A percentile compares a stretch with the other conserved stretches of the same genome.
Evolutionary conservation across 2,329 filamentous ascomycete species (phyloP).

Genomic region (Truncatella angustata): DNA sequence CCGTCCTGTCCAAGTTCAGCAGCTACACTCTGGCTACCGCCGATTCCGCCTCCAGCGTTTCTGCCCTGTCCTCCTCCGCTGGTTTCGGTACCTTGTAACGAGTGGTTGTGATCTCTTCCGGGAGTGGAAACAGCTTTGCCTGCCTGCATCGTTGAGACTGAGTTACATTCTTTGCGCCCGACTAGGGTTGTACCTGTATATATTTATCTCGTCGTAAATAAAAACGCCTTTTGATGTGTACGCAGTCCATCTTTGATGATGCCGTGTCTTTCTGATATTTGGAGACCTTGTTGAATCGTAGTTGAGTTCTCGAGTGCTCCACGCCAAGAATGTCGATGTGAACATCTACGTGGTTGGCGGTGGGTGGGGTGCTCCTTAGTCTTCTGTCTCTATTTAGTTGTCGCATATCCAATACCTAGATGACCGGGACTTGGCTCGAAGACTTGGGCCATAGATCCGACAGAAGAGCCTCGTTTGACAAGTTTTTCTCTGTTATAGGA

Average conservation of each 20-base stretch:
- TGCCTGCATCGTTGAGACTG: neutral
- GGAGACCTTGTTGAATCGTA: neutral
- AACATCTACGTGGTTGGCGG: too few relatives aligned
- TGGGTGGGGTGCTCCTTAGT: too few relatives aligned
- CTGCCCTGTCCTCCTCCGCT: conserved; percentile 5
- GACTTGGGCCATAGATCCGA: too few relatives aligned
- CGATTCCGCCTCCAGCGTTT: conserved; percentile 4
- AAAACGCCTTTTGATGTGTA: conserved; percentile 1
- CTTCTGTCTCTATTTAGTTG: too few relatives aligned
- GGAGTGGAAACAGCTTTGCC: neutral
- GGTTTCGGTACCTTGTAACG: conserved; percentile 11
- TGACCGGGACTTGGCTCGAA: too few relatives aligned
- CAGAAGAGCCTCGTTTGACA: too few relatives aligned
- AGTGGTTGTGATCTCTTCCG: neutral
- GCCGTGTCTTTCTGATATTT: too few relatives aligned
- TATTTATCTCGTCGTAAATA: conserved; percentile 1
- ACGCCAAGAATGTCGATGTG: too few relatives aligned
- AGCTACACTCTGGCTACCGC: conserved; percentile 13
- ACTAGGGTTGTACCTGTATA: conserved; percentile 1
- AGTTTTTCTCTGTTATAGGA: too few relatives aligned
- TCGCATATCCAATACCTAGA: too few relatives aligned
- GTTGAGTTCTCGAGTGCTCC: neutral
- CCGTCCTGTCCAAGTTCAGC: conserved; percentile 10
- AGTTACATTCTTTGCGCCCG: neutral
- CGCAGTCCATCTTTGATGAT: neutral